A percentile compares a stretch with the other conserved stretches of the same genome.
Conservation (phyloP, 2,329 filamentous ascomycete species). For the Fusarium marasasianum region DNA sequence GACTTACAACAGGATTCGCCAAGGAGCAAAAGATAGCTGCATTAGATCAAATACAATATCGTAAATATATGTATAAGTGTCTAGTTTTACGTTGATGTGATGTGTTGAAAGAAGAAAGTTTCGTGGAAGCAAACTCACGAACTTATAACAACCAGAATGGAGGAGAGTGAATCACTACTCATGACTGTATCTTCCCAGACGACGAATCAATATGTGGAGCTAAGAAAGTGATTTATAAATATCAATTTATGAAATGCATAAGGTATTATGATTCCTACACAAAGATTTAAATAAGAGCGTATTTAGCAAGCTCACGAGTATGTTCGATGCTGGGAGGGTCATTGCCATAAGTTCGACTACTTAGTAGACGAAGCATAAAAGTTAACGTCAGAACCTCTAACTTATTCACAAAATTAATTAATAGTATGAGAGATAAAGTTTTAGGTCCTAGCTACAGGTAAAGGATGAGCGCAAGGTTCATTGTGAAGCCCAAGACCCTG, state of each 20-base stretch:
- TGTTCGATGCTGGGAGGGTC: background rate
- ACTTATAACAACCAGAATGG: background rate
- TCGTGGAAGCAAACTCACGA: background rate
- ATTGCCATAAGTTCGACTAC: background rate
- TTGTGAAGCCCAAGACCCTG: rapidly evolving
- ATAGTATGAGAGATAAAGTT: rapidly evolving
- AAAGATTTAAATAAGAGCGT: background rate
- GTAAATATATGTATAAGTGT: background rate
- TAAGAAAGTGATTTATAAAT: no score
- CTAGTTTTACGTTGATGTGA: rapidly evolving
- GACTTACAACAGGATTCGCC: background rate
- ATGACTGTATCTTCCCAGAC: no score
- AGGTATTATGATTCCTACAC: no score
- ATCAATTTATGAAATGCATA: rapidly evolving
- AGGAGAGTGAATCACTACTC: background rate
- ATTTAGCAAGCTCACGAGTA: background rate
- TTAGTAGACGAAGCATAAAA: rapidly evolving
- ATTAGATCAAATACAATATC: background rate
- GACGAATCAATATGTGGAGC: no score
- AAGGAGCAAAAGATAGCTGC: background rate
- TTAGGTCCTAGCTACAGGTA: rapidly evolving
- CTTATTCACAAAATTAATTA: rapidly evolving
- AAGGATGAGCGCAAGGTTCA: background rate
- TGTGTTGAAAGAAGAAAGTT: background rate
- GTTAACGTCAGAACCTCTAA: rapidly evolving